Evolutionary conservation across 2,329 filamentous ascomycete species (phyloP), one percentile per base, ranked within the genome.

Genomic region (Scedosporium apiospermum): DNA sequence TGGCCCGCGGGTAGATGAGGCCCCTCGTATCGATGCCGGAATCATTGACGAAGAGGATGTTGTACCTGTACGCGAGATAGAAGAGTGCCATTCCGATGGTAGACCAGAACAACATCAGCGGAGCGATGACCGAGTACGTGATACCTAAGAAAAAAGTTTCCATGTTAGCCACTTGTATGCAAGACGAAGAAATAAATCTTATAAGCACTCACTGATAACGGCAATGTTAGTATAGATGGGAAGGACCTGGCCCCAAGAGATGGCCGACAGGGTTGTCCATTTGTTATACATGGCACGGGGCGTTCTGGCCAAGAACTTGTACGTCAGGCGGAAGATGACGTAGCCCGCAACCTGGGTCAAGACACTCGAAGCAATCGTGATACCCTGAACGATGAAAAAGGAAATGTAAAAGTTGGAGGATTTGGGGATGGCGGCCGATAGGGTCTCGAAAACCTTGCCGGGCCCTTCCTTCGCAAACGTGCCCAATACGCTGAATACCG

Each of bases 331-430:
- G 71, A 89, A 88, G 61, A 93, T 72, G 63, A 92, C 74, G 63
- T 93, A 80, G 12, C 88, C 77, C 2, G 76, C 70, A 12, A 78
- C 89, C 69, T 93, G 89, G 46, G 93, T 82, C 12, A 96, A 74
- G 12, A 88, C 85, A 61, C 85, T 82, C 0, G 88, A 82, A n/a
- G 90, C 88, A 66, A 93, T 85, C 0, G 86, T 88, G 58, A 96
- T 77, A 60, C 91, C 92, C 73, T 96, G 91, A 1, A 96, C 80
- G 49, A 96, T 85, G 67, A 96, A 93, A 76, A 96, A 96, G 14
- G 75, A 91, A 21, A 98, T 88, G 74, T 97, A 99, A 71, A 98
- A 96, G 76, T 96, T 98, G 65, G 92, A 93, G 0, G 91, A 87
- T 63, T 84, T 87, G 18, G 95, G 95, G 5, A 99, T 80, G 64